Conservation (phyloP, 2,329 filamentous ascomycete genomes). For the Pleomassaria siparia region DNA sequence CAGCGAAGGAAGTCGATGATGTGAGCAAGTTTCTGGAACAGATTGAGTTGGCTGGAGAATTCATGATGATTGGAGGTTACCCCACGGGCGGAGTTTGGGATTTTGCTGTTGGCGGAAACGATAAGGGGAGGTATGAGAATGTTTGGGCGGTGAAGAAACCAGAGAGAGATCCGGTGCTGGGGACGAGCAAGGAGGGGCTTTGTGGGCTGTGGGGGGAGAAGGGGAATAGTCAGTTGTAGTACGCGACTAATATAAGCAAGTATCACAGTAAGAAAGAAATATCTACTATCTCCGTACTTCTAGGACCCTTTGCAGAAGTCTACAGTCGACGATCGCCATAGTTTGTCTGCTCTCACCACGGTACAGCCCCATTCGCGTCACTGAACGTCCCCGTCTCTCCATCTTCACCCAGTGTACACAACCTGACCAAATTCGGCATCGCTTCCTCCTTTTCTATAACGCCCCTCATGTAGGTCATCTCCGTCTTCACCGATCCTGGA, state of each 20-base stretch:
- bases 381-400: constrained; percentile 13
- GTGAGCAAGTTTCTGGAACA: constrained; percentile 38
- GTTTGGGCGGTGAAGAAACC: constrained; percentile 52
- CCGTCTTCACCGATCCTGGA: constrained; percentile 11
- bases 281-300: too few relatives aligned
- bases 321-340: too few relatives aligned
- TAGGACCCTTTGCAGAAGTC: too few relatives aligned
- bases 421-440: constrained; percentile 10
- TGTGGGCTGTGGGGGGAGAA: constrained; percentile 38
- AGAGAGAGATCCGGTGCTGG: constrained; percentile 52
- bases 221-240: too few relatives aligned
- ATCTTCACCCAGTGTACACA: constrained; percentile 13
- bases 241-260: too few relatives aligned
- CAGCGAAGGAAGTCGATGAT: constrained; percentile 34
- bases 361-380: constrained; percentile 2
- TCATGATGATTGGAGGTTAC: constrained; percentile 62
- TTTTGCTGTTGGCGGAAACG: constrained; percentile 51
- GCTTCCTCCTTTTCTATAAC: constrained; percentile 12
- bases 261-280: too few relatives aligned
- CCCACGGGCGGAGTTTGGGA: constrained; percentile 54
- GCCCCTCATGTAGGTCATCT: constrained; percentile 2
- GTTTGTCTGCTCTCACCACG: constrained; percentile 3
- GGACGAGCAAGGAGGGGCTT: constrained; percentile 40
- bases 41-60: constrained; percentile 45
- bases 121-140: constrained; percentile 44